A percentile compares a stretch with the other conserved stretches of the same genome.
These are phyloP conservation scores for Senecio squalidus DNA, from an alignment of 140 eudicot genomes.

Conservation along the genomic window DNA sequence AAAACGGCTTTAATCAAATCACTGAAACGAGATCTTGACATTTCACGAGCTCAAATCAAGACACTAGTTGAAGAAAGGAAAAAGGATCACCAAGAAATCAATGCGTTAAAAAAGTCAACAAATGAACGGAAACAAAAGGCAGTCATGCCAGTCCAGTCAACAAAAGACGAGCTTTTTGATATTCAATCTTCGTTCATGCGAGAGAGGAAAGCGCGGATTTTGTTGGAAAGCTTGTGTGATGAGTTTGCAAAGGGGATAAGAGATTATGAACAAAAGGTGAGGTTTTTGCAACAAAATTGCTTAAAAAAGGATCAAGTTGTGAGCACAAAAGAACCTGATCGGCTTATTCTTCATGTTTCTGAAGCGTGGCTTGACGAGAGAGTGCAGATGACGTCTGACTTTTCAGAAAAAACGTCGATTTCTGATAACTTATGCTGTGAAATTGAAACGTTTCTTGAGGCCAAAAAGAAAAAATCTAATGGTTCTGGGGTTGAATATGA, in stretches of 20 bases:
- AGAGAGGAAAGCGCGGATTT: slow-evolving; percentile 53
- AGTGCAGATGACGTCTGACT: slow-evolving; percentile 50
- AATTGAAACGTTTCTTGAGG: slow-evolving; percentile 66
- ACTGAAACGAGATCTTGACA: slow-evolving; percentile 43
- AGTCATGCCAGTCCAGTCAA: slow-evolving; percentile 27
- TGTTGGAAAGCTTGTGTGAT: slow-evolving; percentile 73
- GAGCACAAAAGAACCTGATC: slow-evolving; percentile 29
- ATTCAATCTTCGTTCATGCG: slow-evolving; percentile 41
- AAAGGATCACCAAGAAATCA: slow-evolving; percentile 38
- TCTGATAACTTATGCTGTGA: slow-evolving; percentile 56
- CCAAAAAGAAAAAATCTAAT: slow-evolving; percentile 35
- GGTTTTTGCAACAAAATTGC: slow-evolving; percentile 39
- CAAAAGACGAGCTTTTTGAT: slow-evolving; percentile 46
- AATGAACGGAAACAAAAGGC: slow-evolving; percentile 29
- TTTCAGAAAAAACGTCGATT: slow-evolving; percentile 31
- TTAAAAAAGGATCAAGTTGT: slow-evolving; percentile 26
- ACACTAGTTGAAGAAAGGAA: slow-evolving; percentile 50
- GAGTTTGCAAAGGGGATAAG: slow-evolving; percentile 77
- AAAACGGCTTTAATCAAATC: slow-evolving; percentile 42
- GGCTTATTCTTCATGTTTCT: slow-evolving; percentile 69
- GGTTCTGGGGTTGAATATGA: neutral
- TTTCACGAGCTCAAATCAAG: slow-evolving; percentile 33
- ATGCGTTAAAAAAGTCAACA: slow-evolving; percentile 35
- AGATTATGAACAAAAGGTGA: slow-evolving; percentile 57
- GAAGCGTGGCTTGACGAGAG: slow-evolving; percentile 93